Conservation (phyloP, 352 stramenopile genomes). For the Phytophthora aleatoria region DNA sequence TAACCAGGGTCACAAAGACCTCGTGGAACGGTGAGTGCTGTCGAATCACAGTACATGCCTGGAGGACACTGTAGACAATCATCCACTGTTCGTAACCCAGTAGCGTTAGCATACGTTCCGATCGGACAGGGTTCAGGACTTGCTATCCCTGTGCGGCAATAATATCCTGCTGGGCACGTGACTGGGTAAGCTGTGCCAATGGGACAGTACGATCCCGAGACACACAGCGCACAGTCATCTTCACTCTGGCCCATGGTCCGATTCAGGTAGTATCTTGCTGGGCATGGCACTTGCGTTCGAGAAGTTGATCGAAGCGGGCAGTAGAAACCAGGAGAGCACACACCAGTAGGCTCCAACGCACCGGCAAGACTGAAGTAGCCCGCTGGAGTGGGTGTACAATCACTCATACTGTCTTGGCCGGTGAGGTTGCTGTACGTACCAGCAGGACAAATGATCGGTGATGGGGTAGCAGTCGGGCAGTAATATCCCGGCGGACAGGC, state of each 20-base stretch:
- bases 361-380: conserved; percentile 75
- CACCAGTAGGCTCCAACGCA: conserved; percentile 56
- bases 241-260: conserved; percentile 58
- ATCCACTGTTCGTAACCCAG: conserved; percentile 72
- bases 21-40: conserved; percentile 67
- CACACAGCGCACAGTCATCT: conserved; percentile 76
- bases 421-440: conserved; percentile 88
- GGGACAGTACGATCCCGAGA: conserved; percentile 72
- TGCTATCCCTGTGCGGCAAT: conserved; percentile 84
- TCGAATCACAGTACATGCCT: conserved; percentile 93
- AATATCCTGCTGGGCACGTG: conserved; percentile 80
- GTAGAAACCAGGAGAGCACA: conserved; percentile 83
- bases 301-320: conserved; percentile 77
- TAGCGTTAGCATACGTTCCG: conserved; percentile 88
- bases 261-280: conserved; percentile 78
- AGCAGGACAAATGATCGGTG: conserved; percentile 76
- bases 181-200: conserved; percentile 65
- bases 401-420: conserved; percentile 69
- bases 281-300: conserved; percentile 77
- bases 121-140: conserved; percentile 87
- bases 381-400: conserved; percentile 75
- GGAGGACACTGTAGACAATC: conserved; percentile 88
- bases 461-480: conserved; percentile 70
- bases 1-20: conserved; percentile 89
- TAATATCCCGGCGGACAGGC: conserved; percentile 84